Evolutionary conservation across 2,329 filamentous ascomycete genomes (phyloP), one percentile per base, ranked within the genome.

Genomic region (Cladophialophora bantiana): DNA sequence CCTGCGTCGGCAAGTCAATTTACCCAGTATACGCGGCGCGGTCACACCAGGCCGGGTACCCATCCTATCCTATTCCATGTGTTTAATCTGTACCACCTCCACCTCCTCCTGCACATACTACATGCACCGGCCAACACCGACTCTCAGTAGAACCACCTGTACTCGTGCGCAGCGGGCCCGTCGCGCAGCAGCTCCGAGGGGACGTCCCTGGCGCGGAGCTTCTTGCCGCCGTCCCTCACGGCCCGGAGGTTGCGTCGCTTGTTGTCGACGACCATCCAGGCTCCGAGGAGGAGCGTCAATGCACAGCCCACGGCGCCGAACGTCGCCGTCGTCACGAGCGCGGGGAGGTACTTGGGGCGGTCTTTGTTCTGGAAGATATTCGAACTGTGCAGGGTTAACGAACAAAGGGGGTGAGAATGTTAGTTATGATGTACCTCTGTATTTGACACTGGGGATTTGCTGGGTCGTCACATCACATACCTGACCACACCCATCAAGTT

Each of bases 301-400:
- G 86, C 66, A 31, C 84, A 83, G 0, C 89, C 89, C 0, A 78
- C 78, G 0, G 83, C 89, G 0, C 89, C 89, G 79, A 89, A 90
- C 2, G 82, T 83, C 0, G 87, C 88, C 2, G 86, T 89, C 0
- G 88, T 90, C 42, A 87, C 84, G 50, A 91, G 77, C 0, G 89
- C 89, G 0, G 89, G 88, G 62, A 86, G 81, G 73, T 91, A 92
- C 72, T 89, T 86, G 0, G 89, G 90, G 9, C 83, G 84, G 73
- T 90, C 88, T 71, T 88, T 78, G 45, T 82, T 80, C 15, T 84
- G 81, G 78, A 91, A 92, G 66, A 91, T 88, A 72, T 92, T 91
- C 35, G 59, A 62, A 68, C 85, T 87, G 34, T 83, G 40, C 7
- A 2, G 15, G 26, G 18, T 3, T 1, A 32, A 18, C 0, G 35